These are phyloP conservation scores for Moricandia moricandioides DNA, from an alignment of 345 rosid species.

Conservation along the genomic window DNA sequence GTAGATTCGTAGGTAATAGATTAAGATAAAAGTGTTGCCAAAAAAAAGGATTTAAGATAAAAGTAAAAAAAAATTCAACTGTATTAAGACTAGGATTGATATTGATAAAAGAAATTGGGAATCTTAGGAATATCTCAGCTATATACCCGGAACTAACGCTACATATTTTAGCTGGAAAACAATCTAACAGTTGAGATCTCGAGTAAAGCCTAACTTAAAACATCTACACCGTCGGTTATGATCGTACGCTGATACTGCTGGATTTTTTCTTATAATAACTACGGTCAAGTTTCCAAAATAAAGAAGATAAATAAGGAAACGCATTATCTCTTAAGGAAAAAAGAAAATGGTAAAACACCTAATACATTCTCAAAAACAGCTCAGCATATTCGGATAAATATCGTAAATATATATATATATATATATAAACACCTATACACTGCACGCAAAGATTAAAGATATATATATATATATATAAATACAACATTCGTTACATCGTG, in stretches of 20 bases:
- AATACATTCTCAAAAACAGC: constrained; percentile 25
- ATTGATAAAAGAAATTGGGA: not conserved
- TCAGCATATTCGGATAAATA: constrained; percentile 14
- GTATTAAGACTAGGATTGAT: not conserved
- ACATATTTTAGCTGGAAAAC: constrained; percentile 17
- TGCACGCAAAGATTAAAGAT: not conserved
- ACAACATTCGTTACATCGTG: not conserved
- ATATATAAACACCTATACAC: constrained; percentile 10
- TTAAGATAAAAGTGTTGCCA: constrained; percentile 8
- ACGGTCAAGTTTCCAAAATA: constrained; percentile 12
- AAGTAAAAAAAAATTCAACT: constrained; percentile 1
- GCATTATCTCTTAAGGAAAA: constrained; percentile 5
- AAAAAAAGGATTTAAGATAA: not conserved
- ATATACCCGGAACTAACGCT: constrained; percentile 15
- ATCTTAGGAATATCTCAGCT: not conserved
- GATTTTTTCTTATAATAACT: constrained; percentile 13
- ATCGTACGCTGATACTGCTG: constrained; percentile 20
- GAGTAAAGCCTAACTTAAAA: not conserved
- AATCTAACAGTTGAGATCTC: constrained; percentile 30
- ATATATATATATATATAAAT: too few relatives aligned
- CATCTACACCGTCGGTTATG: constrained; percentile 8
- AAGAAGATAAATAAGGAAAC: constrained; percentile 20
- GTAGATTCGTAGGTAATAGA: not conserved
- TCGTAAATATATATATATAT: constrained; percentile 12
- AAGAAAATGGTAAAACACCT: constrained; percentile 5